Base-by-base conservation (phyloP, 31 red algal species). In the Bonnemaisonia californica region DNA sequence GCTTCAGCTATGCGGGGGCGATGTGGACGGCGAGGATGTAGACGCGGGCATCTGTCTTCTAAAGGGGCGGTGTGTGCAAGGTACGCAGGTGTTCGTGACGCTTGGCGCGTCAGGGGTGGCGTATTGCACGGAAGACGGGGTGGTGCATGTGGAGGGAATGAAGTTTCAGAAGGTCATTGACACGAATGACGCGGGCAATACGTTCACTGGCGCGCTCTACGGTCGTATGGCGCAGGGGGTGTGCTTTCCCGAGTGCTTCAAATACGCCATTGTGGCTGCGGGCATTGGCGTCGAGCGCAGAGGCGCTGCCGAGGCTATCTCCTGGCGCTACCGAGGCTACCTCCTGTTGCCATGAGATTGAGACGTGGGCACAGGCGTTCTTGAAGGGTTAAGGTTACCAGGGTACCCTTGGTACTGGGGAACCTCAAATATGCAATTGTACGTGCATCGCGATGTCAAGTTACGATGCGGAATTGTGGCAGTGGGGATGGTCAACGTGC, bases 151-250 rank as follows among this genome's bases (percentile, higher is more conserved):
- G 64, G 36, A 9, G 32, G 85, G 64, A 2, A 22, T 74, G 35
- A 41, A 23, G 3, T 54, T 67, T 40, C 66, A 79, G 40, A 35
- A 4, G 29, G 85, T 80, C 0, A 57, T 81, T 45, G 76, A 89
- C 59, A 89, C 85, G 22, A 89, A 74, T 18, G 85, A 67, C 40
- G 85, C 85, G 8, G 85, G 85, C 32, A 76, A 89, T 57, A 71
- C 62, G 42, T 64, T 89, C 68, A 74, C 76, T 9, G 85, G 85
- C 8, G 60, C 62, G n/a, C 24, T 89, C 57, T 58, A 36, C 0
- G 75, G 64, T 11, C 67, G 74, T 8, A 12, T 89, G 74, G 54
- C 60, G 29, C 24, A 21, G 1, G 67, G 76, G 0, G 1, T 28
- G 51, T 19, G 29, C 29, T 67, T 79, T 27, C 64, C 40, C 16